Percentiles rank a stretch among this genome's conserved stretches.
Conservation (phyloP, 129 eudicot genomes). For the Lonicera japonica region DNA sequence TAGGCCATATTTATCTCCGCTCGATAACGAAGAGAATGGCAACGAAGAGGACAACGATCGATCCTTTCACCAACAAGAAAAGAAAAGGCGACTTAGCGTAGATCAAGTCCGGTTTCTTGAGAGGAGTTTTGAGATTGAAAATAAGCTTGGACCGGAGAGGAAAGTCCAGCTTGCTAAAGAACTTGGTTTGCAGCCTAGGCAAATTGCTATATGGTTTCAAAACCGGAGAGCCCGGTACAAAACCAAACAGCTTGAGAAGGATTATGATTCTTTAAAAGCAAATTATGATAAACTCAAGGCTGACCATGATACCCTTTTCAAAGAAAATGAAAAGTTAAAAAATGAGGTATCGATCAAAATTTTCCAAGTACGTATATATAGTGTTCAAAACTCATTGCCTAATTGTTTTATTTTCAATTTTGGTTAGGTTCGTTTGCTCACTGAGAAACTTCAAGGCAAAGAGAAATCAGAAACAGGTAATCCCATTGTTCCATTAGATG, state of each 20-base stretch:
- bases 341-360: conserved; percentile 45
- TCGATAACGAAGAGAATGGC: conserved; percentile 40
- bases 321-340: conserved; percentile 59
- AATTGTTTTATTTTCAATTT: no score
- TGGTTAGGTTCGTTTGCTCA: conserved; percentile 47
- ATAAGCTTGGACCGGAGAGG: conserved; percentile 86
- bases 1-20: conserved; percentile 20
- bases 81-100: conserved; percentile 54
- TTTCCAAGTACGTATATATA: background rate
- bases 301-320: conserved; percentile 42
- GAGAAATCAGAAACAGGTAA: conserved; percentile 25
- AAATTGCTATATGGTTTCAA: conserved; percentile 89
- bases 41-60: conserved; percentile 54
- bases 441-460: conserved; percentile 33
- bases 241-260: conserved; percentile 73
- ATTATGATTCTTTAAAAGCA: conserved; percentile 52
- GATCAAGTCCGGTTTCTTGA: conserved; percentile 74
- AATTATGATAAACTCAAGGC: conserved; percentile 61
- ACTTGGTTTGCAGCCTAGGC: conserved; percentile 82
- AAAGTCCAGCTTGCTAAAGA: conserved; percentile 76
- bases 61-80: conserved; percentile 49
- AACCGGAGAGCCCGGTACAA: conserved; percentile 80
- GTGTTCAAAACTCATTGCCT: background rate
- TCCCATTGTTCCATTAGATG: conserved; percentile 20
- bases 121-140: conserved; percentile 72